phyloP scores from a whole-genome alignment of 768 basidiomycete genomes.

The Phanerochaete carnosa region DNA sequence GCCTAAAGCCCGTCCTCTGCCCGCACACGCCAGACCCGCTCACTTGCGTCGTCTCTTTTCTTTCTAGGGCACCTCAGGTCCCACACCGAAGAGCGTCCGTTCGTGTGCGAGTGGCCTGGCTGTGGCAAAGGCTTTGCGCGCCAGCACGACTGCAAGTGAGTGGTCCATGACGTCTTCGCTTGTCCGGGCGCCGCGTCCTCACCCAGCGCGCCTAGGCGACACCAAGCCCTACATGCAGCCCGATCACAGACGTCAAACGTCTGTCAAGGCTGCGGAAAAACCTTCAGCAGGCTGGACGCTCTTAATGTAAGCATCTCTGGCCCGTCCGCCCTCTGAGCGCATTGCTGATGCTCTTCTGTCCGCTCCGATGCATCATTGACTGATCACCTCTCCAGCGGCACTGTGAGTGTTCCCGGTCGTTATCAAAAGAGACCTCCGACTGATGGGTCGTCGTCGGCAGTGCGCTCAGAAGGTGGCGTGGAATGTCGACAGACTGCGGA shows the following conservation, averaged over 20 bases:
- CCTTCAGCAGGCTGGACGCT: slow-evolving; percentile 91
- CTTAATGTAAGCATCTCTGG: slow-evolving; percentile 66
- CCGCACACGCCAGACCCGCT: slow-evolving; percentile 2
- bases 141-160: slow-evolving; percentile 96
- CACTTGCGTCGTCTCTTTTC: slow-evolving; percentile 4
- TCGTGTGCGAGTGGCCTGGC: slow-evolving; percentile 89
- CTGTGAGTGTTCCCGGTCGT: slow-evolving; percentile 44
- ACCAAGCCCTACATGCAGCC: slow-evolving; percentile 84
- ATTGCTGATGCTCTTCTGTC: slow-evolving; percentile 13
- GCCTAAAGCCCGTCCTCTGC: background rate
- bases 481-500: slow-evolving; percentile 53
- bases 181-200: slow-evolving; percentile 2
- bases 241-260: slow-evolving; percentile 75
- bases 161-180: slow-evolving; percentile 18
- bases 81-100: slow-evolving; percentile 93
- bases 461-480: slow-evolving; percentile 82
- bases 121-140: slow-evolving; percentile 95
- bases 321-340: slow-evolving; percentile 25
- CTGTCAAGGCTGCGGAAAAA: slow-evolving; percentile 91
- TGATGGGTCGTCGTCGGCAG: slow-evolving; percentile 40
- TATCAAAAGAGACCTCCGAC: slow-evolving; percentile 14
- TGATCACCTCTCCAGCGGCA: slow-evolving; percentile 53
- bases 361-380: background rate
- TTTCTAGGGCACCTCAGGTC: slow-evolving; percentile 83
- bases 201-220: slow-evolving; percentile 53